Base-by-base conservation (phyloP, 257 asterid species). In the Paraleonurus japonicus region DNA sequence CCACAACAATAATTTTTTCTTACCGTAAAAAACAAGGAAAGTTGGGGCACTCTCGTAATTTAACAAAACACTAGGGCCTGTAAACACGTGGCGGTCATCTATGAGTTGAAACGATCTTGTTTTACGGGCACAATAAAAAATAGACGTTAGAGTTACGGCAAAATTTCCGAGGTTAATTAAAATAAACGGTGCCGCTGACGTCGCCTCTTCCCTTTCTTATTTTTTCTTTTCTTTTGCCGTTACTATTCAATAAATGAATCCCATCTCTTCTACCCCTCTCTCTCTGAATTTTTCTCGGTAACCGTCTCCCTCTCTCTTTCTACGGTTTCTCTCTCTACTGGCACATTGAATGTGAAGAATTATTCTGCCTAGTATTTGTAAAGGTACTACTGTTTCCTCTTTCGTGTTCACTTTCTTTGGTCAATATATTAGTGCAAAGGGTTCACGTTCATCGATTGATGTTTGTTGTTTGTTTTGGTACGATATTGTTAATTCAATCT, bases 111-210 rank as follows among this genome's bases (percentile, higher is more conserved):
- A 47, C 15, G 51, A 28, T 68, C 24, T 23, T 55, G 71, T 66
- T 51, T 73, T 50, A 78, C 17, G 11, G 24, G 45, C 47, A 54
- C 45, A 45, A 16, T 15, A 23, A 15, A 16, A 75, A 59, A 50
- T 41, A 78, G 80, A 78, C 94, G 89, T 88, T 86, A 22, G 70
- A 65, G 75, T 82, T 78, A 71, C 85, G 86, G 87, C 88, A 30
- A 72, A 82, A 66, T 61, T 75, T 68, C 75, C 51, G 78, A 78
- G 69, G 79, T 32, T 55, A 65, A 75, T 24, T 19, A 67, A 65
- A 54, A 12, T 2, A 65, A 72, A 75, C 83, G 81, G 67, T 28
- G 78, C 74, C 77, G 80, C 55, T 76, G 83, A 84, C 88, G 83
- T 61, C 63, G 85, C 60, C 78, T 70, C 50, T 69, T 69, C 57